Base-by-base conservation (phyloP, 2,329 filamentous ascomycete genomes). In the Penicillium janthinellum region DNA sequence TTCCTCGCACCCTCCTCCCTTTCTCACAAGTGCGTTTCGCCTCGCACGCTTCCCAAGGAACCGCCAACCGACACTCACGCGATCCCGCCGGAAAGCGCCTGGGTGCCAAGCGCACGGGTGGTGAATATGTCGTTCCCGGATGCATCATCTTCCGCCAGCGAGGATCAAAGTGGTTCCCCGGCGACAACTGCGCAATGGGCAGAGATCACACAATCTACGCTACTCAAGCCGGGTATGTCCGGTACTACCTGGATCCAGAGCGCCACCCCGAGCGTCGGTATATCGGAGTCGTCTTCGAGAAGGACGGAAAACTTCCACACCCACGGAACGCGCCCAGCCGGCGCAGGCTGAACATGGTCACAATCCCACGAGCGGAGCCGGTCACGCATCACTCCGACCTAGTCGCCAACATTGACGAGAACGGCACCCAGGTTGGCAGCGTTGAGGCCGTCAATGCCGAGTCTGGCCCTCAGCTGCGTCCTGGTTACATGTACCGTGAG, bases 101-200 rank as follows among this genome's bases (percentile, higher is more conserved):
- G 67, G 95, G 95, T 67, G 93, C 94, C 5, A 99, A 99, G 84
- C 92, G 94, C 78, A 89, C 89, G 17, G 92, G 91, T 77, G 94
- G 94, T 75, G 90, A 97, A 81, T 96, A 89, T 77, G 95, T 99
- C 38, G 90, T 96, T 59, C 90, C 93, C 4, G 95, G 95, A 56
- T 98, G 96, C 82, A 99, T 99, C 78, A 90, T 99, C 79, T 99
- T 95, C 86, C 92, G 92, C 75, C 95, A 99, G 79, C 89, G 94
- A 71, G 95, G 95, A 70, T 96, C 95, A 4, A 86, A 88, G 71
- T 99, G 95, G 95, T 94, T 89, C 76, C 90, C 95, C 0, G 95
- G 95, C 71, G 95, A 98, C 76, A 98, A 99, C 79, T 91, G 90
- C 77, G 90, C 88, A 70, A 94, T 98, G 83, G 95, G 95, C 53